Conservation (phyloP, 495 filamentous ascomycete species). For the Lasiosphaeria miniovina region DNA sequence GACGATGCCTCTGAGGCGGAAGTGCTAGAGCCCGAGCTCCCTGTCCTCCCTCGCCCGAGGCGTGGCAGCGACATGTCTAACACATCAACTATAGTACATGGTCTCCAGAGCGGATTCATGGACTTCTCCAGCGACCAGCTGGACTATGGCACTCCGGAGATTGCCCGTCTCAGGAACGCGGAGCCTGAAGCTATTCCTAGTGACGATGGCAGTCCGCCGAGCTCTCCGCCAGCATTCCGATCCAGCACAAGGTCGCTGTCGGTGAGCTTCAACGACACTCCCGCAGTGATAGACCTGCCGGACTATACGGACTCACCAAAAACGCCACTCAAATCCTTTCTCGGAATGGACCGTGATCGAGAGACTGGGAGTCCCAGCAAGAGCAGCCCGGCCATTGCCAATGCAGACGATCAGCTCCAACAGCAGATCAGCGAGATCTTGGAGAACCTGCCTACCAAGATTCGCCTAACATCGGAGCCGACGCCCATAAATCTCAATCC, state of each 20-base stretch:
- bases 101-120: slow-evolving; percentile 23
- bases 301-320: slow-evolving; percentile 25
- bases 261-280: slow-evolving; percentile 43
- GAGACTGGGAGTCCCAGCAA: slow-evolving; percentile 37
- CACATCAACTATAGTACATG: slow-evolving; percentile 40
- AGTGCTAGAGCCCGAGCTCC: slow-evolving; percentile 19
- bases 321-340: slow-evolving; percentile 22
- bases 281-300: slow-evolving; percentile 36
- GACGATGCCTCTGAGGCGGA: slow-evolving; percentile 19
- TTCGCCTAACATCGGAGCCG: slow-evolving; percentile 64
- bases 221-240: slow-evolving; percentile 40
- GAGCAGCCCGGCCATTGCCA: slow-evolving; percentile 35
- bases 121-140: slow-evolving; percentile 30
- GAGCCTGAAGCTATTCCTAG: slow-evolving; percentile 23
- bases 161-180: slow-evolving; percentile 30
- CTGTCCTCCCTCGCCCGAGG: slow-evolving; percentile 19
- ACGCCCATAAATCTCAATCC: slow-evolving; percentile 45
- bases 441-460: slow-evolving; percentile 72
- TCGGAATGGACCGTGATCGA: slow-evolving; percentile 25
- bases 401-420: slow-evolving; percentile 63
- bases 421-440: slow-evolving; percentile 83
- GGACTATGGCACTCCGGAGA: slow-evolving; percentile 33
- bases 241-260: slow-evolving; percentile 39
- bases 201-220: slow-evolving; percentile 38
- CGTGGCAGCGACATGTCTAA: slow-evolving; percentile 37